Evolutionary conservation across 805 yeast genomes (phyloP), one percentile per base, ranked within the genome.

Genomic region (Metschnikowia koreensis): DNA sequence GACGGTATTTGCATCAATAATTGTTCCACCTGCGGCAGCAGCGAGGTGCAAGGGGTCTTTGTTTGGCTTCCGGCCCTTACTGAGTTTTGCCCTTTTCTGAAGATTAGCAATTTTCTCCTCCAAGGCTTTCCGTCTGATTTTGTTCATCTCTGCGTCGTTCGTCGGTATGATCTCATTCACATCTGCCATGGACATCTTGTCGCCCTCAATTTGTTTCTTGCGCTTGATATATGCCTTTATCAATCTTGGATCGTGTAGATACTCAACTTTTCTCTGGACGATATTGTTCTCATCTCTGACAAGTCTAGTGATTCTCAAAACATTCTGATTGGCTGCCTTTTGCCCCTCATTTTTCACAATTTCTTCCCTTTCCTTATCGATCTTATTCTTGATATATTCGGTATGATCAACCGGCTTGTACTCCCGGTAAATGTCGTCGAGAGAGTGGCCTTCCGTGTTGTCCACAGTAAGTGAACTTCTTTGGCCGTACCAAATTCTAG

Each of bases 401-500:
- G 53, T 50, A 56, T 73, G 77, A 48, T 68, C 60, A 15, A 64
- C 48, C 1, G 79, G 77, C 45, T 63, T 64, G 51, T 74, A 74
- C 60, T 73, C 74, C 26, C 67, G 60, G 57, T 72, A 74, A 34
- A 74, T 62, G 44, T 66, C 60, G 46, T 69, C 62, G 15, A 72
- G 68, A 36, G 72, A 73, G 47, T 72, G 76, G 8, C 70, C 77
- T 8, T 69, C 73, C 44, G 70, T 66, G 31, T 60, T 60, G 43
- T 65, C 73, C 31, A 64, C 73, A 6, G 65, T 63, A 47, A 92
- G 71, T 10, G 84, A 77, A 53, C 79, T 76, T 46, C 84, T 81
- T 65, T 93, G 98, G 7, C 86, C 82, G 60, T 87, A 86, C 99
- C 99, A 94, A 28, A 92, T 91, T 48, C 90, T 80, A 37, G 81